Evolutionary conservation across 2,329 filamentous ascomycete species (phyloP), one percentile per base, ranked within the genome.

Genomic region (Sporothrix globosa): DNA sequence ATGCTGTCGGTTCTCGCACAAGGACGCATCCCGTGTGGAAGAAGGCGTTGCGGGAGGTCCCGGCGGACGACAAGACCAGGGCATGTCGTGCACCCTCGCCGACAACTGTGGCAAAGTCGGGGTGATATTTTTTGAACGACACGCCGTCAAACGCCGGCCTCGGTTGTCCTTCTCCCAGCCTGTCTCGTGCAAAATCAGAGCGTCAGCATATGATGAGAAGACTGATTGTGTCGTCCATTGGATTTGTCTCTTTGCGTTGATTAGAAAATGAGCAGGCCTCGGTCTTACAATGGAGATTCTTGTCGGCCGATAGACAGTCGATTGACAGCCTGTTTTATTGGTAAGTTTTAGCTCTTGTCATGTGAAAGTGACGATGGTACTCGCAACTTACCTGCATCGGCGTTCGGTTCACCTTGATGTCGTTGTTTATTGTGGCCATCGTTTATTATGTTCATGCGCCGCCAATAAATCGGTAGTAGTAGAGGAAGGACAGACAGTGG

Each of bases 341-440:
- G 30, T 54, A 6, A 30, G 24, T 4, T 30, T 30, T 19, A 17
- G 21, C 30, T 19, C 52, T 21, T n/a, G 19, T 24, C n/a, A 21
- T 21, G 19, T 17, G 13, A 30, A 9, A n/a, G 27, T 0, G 19
- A 14, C 17, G 48, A 48, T 3, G 7, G 2, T 14, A 39, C 2
- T 19, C 14, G 39, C 2, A 54, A 27, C 85, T 82, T 82, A 89
- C 91, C 80, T 97, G 94, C 30, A 93, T 92, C 72, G 82, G 83
- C 1, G 89, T 88, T 81, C 97, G 92, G 74, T 94, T 91, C 5
- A 80, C 81, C 1, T 89, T 90, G 74, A 87, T 88, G 72, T 93
- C 67, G 24, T 17, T 67, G 56, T 56, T 65, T 21, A 44, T n/a
- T 19, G 58, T 27, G 4, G 58, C 58, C 58, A 63, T 63, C 9